Percentiles rank a stretch among this genome's conserved stretches.
phyloP scores from a whole-genome alignment of 2,329 filamentous ascomycete genomes.

The Monilinia vaccinii-corymbosi region DNA sequence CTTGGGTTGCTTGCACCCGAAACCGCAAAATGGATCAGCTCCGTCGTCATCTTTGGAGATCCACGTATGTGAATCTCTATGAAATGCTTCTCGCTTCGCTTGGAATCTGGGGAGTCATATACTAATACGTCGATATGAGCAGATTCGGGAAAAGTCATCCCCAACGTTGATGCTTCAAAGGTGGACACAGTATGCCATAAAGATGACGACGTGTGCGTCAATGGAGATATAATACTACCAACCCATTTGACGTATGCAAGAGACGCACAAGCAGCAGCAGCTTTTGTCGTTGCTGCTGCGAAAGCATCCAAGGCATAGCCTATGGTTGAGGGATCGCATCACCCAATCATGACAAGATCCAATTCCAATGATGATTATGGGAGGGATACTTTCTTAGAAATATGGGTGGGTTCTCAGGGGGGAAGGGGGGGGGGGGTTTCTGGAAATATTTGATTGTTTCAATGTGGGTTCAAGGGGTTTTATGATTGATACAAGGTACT shows the following conservation, averaged over 20 bases:
- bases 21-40: slow-evolving; percentile 30
- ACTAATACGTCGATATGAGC: neutral
- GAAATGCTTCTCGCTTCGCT: neutral
- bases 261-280: slow-evolving; percentile 31
- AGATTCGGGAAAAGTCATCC: slow-evolving; percentile 19
- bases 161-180: slow-evolving; percentile 22
- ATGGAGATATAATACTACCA: slow-evolving; percentile 34
- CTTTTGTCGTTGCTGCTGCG: slow-evolving; percentile 26
- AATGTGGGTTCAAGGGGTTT: neutral
- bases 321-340: neutral
- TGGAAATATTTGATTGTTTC: neutral
- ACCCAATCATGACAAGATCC: neutral
- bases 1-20: slow-evolving; percentile 27
- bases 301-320: too few species aligned
- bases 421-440: too few species aligned
- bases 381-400: too few species aligned
- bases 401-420: too few species aligned
- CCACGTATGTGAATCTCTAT: slow-evolving; percentile 26
- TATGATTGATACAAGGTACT: too few species aligned
- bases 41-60: slow-evolving; percentile 36
- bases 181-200: slow-evolving; percentile 38
- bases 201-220: slow-evolving; percentile 43
- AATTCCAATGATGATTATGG: slow-evolving; percentile 2
- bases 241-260: slow-evolving; percentile 34
- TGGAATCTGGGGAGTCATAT: neutral